Evolutionary conservation across 331 rosid genomes (phyloP).

Genomic region (Acacia concinna): DNA sequence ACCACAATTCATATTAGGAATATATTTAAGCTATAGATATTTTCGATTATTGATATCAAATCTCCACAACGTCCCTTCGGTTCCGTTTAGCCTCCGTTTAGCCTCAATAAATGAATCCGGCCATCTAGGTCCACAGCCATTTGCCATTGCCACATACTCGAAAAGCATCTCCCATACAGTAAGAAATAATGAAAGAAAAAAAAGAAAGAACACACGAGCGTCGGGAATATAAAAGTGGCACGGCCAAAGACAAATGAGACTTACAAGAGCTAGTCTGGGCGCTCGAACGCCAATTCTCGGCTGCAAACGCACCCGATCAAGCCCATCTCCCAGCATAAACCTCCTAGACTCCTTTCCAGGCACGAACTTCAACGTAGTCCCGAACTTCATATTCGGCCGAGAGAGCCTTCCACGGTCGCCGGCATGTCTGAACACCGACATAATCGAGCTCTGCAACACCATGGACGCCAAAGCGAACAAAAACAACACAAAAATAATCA

Average conservation of each 20-base stretch:
- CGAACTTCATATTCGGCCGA: constrained; percentile 59
- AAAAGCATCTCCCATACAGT: not conserved
- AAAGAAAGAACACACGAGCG: not conserved
- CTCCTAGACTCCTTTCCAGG: constrained; percentile 56
- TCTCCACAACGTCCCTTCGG: not conserved
- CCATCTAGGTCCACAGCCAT: not conserved
- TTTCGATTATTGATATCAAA: constrained; percentile 3
- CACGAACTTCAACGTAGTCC: constrained; percentile 70
- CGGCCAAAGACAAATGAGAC: constrained; percentile 29
- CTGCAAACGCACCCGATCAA: constrained; percentile 58
- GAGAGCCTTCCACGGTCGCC: constrained; percentile 43
- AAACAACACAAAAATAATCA: constrained; percentile 60
- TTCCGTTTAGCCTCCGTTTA: constrained; percentile 14
- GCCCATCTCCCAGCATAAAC: constrained; percentile 60
- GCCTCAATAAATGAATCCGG: not conserved
- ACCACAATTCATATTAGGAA: constrained; percentile 16
- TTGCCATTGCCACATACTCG: not conserved
- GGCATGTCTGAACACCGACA: constrained; percentile 59
- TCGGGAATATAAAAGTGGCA: not conserved
- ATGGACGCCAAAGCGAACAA: constrained; percentile 71
- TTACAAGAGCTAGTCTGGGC: constrained; percentile 86
- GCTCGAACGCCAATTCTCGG: constrained; percentile 64
- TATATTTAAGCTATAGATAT: constrained; percentile 22
- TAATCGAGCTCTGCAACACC: constrained; percentile 87
- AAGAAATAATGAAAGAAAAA: not conserved